Evolutionary conservation across 1,139 yeast genomes (phyloP), one percentile per base, ranked within the genome.

Genomic region (Pichia sp.): DNA sequence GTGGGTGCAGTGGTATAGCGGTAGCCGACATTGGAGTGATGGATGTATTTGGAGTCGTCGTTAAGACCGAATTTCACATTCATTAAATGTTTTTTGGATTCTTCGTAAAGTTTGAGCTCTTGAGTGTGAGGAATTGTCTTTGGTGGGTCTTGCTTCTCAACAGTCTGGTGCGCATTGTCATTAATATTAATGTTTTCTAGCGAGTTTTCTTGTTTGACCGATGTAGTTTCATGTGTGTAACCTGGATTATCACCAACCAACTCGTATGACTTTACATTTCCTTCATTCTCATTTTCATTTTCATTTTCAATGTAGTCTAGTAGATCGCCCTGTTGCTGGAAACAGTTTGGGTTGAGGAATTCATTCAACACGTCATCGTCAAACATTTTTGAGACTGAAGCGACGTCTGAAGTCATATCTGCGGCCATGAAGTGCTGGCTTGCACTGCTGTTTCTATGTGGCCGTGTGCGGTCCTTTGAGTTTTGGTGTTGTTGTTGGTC

Each of bases 1-100:
- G 31, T 28, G 14, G 44, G 39, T 4, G 37, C 25, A 4, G 22
- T 29, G 11, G 44, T 36, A 19, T 45, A 45, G 17, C 35, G 31
- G 22, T 34, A 42, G 3, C 43, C 42, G 23, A 43, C 24, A 14
- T 42, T 38, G 21, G 46, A 33, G 11, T 38, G 32, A 17, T 35
- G 39, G n/a, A 30, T 22, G 22, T 39, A 40, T 34, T 37, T 38
- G 11, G 40, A 23, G 18, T 41, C 43, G 6, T 28, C 17, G 11
- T 32, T 45, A 5, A 48, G 63, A 29, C 85, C 85, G 51, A 77
- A 77, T 44, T 74, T 74, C 40, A 77, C 58, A 35, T 72, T 69
- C 42, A 76, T 62, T 19, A 77, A 56, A 42, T 72, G 73, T 27
- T 66, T 67, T 46, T 82, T 63, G 12, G 77, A 67, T 19, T 53